Evolutionary conservation across 2,329 filamentous ascomycete species (phyloP), one percentile per base, ranked within the genome.

Genomic region (Aspergillus latus): DNA sequence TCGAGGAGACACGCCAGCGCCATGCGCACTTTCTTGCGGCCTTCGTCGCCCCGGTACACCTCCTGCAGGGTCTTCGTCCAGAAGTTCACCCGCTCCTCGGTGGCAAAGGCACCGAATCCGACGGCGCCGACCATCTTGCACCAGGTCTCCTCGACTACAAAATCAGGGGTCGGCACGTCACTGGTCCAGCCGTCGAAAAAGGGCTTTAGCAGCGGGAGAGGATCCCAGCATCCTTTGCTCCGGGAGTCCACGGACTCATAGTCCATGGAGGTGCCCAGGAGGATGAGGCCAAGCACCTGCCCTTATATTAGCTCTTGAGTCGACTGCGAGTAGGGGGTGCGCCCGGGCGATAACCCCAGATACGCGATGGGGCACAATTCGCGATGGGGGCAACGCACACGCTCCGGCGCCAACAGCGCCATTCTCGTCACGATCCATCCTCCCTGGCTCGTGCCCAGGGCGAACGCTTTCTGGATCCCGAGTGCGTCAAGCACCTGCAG

Each of bases 401-500:
- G 77, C 2, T 78, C 73, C 1, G 79, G 80, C 5, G 73, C 75
- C 44, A 83, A 55, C n/a, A 83, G 57, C 5, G 81, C 80, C 80
- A 83, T 82, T 15, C 79, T 62, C 4, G 76, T 74, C 1, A 75
- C 75, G 10, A 83, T 76, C 78, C 79, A 83, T 0, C 81, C 80
- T 0, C 80, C 81, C 64, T 83, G 81, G 56, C 77, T 80, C 1
- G 80, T 82, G 0, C 81, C 80, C 16, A 82, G 66, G 0, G 74
- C 76, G 58, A 81, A 81, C 0, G 74, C 74, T 59, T 75, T 76
- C 11, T 73, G 60, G 15, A 81, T 74, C 0, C 70, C 69, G 6
- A 82, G 56, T 4, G 74, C 74, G 39, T 83, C 78, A 74, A 86
- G 73, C 1, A 82, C 80, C 69, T 86, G 82, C 30, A 75, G 50